phyloP scores from a whole-genome alignment of 225 moss, liverwort and hornwort genomes.

The Ulota crispa region DNA sequence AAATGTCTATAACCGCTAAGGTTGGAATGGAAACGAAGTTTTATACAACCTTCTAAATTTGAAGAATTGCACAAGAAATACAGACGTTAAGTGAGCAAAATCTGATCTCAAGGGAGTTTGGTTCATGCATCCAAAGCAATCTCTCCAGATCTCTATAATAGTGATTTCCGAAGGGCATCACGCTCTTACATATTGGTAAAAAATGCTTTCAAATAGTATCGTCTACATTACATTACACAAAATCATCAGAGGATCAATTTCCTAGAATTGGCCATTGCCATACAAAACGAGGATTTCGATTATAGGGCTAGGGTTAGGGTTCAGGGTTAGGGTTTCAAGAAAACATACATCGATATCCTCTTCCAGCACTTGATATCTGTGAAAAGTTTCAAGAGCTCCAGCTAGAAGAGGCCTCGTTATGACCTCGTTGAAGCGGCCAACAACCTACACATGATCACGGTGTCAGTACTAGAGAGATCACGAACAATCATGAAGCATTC shows the following conservation, averaged over 20 bases:
- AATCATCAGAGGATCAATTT: not conserved
- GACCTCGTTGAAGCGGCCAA: constrained; percentile 85
- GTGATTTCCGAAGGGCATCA: not conserved
- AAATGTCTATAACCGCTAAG: not conserved
- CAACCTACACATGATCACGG: constrained; percentile 54
- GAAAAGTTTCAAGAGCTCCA: constrained; percentile 77
- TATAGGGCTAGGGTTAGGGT: not conserved
- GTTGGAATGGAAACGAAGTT: not conserved
- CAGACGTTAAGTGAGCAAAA: not conserved
- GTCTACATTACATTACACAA: not conserved
- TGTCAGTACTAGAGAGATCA: not conserved
- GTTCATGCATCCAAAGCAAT: not conserved
- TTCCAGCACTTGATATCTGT: constrained; percentile 68
- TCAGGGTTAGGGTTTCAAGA: not conserved
- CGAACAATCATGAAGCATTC: not conserved
- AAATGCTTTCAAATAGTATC: not conserved
- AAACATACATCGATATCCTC: constrained; percentile 63
- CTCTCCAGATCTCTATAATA: not conserved
- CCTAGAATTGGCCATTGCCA: not conserved
- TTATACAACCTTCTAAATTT: not conserved
- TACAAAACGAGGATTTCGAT: not conserved
- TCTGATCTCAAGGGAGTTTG: not conserved
- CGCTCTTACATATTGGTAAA: not conserved
- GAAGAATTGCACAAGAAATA: not conserved
- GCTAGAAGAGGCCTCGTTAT: constrained; percentile 74